Evolutionary conservation across 352 stramenopile species (phyloP), one percentile per base, ranked within the genome.

Genomic region (Phytophthora colocasiae): DNA sequence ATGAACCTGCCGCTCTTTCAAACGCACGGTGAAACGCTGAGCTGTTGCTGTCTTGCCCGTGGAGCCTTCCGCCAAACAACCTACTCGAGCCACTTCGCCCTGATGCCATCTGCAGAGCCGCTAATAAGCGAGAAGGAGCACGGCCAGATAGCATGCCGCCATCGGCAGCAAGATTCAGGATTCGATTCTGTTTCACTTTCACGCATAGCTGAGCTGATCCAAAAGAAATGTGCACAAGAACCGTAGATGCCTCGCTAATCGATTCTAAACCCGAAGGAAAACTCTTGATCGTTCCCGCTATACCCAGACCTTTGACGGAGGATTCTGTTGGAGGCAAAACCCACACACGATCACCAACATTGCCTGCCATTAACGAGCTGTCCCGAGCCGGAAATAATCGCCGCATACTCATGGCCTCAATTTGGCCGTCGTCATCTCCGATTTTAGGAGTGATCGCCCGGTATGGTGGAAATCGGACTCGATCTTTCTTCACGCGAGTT

Each of bases 371-470:
- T 15, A 80, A 47, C 17, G 83, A 93, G 36, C 75, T 93, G 22
- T 91, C 78, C 0, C 79, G 81, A 22, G 80, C 71, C 40, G 85
- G 78, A 27, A 92, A 91, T 31, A 92, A 66, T 14, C 77, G 70
- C n/a, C 78, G 83, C 44, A 92, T 77, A 31, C 82, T 91, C 85
- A 90, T 91, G 8, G 82, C 82, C 67, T 90, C 79, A 48, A 91
- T 91, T 31, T 53, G 56, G 39, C 69, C 63, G 15, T 71, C 58
- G 5, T 69, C 65, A 43, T 55, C 63, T 36, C 36, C 58, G 22
- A 40, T 52, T 52, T 48, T 69, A n/a, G 55, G 27, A n/a, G 34
- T 53, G 19, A 41, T 14, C 8, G 11, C n/a, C 32, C 51, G 26
- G 38, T 61, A 55, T n/a, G 76, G 70, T 3, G 82, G 85, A 56